A percentile compares a stretch with the other conserved stretches of the same genome.
These are phyloP conservation scores for Acmispon strigosus DNA, from an alignment of 306 rosid species.

Conservation along the genomic window DNA sequence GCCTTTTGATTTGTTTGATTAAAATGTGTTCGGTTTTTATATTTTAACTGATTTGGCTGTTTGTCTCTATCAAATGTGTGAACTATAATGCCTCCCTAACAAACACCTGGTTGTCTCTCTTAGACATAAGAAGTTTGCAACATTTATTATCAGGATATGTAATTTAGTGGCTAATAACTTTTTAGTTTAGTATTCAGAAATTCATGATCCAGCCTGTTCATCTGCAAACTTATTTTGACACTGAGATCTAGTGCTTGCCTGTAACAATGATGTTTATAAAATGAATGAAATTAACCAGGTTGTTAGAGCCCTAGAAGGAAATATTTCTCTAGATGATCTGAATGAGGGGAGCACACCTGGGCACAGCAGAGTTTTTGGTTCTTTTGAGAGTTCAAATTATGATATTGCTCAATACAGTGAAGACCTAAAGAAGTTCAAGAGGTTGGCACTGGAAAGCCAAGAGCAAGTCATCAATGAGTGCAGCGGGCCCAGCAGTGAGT, in stretches of 20 bases:
- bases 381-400: conserved; percentile 54
- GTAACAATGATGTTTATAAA: not conserved
- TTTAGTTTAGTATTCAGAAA: not conserved
- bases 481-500: conserved; percentile 44
- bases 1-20: not conserved
- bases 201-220: not conserved
- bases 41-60: not conserved
- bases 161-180: not conserved
- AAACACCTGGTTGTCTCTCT: not conserved
- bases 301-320: conserved; percentile 80
- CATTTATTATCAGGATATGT: not conserved
- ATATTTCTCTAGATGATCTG: conserved; percentile 62
- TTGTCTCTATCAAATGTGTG: not conserved
- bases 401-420: conserved; percentile 36
- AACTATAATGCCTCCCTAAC: not conserved
- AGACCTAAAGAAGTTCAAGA: conserved; percentile 44
- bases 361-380: conserved; percentile 45
- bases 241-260: not conserved
- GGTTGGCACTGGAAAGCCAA: conserved; percentile 21
- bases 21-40: not conserved
- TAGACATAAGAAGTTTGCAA: too few relatives aligned
- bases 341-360: conserved; percentile 61
- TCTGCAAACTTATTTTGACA: not conserved
- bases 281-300: conserved; percentile 31
- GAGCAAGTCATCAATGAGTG: conserved; percentile 22